Percentiles rank a stretch among this genome's conserved stretches.
Conservation (phyloP, 345 rosid genomes). For the Boechera divaricarpa region DNA sequence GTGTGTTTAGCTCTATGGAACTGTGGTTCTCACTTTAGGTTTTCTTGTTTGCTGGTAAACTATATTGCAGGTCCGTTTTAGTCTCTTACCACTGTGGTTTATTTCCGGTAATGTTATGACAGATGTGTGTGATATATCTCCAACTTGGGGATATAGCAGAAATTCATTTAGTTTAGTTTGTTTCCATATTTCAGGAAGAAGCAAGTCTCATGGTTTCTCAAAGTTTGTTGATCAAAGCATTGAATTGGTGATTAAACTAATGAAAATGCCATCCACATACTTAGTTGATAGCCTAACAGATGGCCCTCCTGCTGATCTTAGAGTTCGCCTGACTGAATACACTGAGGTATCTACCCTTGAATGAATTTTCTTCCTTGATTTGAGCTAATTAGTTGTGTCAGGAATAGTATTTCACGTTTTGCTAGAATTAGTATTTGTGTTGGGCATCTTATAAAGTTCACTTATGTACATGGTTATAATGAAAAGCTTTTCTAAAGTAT, state of each 20-base stretch:
- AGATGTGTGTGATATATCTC: slow-evolving; percentile 32
- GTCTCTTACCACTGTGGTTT: slow-evolving; percentile 74
- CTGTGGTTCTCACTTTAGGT: slow-evolving; percentile 32
- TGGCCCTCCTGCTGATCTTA: slow-evolving; percentile 51
- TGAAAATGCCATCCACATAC: slow-evolving; percentile 45
- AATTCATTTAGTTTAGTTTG: slow-evolving; percentile 10
- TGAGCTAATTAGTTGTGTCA: slow-evolving; percentile 32
- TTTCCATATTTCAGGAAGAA: slow-evolving; percentile 55
- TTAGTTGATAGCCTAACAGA: slow-evolving; percentile 48
- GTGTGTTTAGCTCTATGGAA: slow-evolving; percentile 8
- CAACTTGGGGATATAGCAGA: slow-evolving; percentile 10
- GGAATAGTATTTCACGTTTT: not conserved
- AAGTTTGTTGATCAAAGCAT: slow-evolving; percentile 56
- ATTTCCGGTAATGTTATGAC: slow-evolving; percentile 60
- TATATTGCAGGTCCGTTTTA: slow-evolving; percentile 59
- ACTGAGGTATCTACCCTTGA: slow-evolving; percentile 54
- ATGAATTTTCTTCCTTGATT: slow-evolving; percentile 20
- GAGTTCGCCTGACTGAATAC: slow-evolving; percentile 65
- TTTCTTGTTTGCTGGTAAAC: slow-evolving; percentile 10
- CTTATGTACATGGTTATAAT: slow-evolving; percentile 9
- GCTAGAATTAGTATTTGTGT: not conserved
- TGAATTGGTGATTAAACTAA: slow-evolving; percentile 51
- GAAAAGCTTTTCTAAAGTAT: not conserved
- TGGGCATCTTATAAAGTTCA: slow-evolving; percentile 2
- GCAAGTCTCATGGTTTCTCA: slow-evolving; percentile 57